Conservation (phyloP, 176 grass and related monocot genomes). For the Phragmites australis region DNA sequence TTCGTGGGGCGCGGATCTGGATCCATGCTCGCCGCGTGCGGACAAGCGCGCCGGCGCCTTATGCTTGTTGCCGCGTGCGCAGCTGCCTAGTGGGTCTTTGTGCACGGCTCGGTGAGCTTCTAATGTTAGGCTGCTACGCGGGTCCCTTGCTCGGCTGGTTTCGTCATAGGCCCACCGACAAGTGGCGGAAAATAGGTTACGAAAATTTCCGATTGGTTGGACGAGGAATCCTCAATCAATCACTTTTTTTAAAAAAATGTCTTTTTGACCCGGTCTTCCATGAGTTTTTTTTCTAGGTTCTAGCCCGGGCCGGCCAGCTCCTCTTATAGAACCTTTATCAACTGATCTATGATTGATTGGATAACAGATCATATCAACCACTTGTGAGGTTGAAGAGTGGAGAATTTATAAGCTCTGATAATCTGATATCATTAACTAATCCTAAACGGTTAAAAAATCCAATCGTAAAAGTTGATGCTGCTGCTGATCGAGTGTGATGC, state of each 20-base stretch:
- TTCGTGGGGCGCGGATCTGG: conserved; percentile 21
- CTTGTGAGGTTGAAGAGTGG: too few species aligned
- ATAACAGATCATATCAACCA: too few species aligned
- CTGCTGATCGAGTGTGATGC: neutral
- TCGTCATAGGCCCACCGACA: neutral
- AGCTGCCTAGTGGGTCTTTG: neutral
- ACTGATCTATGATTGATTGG: too few species aligned
- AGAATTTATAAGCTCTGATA: neutral
- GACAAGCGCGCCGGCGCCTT: conserved; percentile 39
- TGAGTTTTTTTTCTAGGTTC: too few species aligned
- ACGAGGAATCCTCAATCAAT: neutral
- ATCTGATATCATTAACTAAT: too few species aligned
- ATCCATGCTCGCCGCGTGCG: conserved; percentile 7
- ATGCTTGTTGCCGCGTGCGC: conserved; percentile 20
- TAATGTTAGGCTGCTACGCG: neutral
- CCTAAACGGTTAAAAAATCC: too few species aligned
- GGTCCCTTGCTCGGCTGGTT: neutral
- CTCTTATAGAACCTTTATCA: too few species aligned
- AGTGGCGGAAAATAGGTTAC: neutral
- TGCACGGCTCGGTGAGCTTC: neutral
- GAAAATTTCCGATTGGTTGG: neutral
- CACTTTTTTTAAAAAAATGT: too few species aligned
- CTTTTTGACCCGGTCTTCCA: too few species aligned
- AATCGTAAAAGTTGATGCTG: neutral
- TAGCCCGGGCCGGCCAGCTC: too few species aligned